Evolutionary conservation across 371 early-diverging fungal genomes (phyloP), one percentile per base, ranked within the genome.

Genomic region (Coemansia sp.): DNA sequence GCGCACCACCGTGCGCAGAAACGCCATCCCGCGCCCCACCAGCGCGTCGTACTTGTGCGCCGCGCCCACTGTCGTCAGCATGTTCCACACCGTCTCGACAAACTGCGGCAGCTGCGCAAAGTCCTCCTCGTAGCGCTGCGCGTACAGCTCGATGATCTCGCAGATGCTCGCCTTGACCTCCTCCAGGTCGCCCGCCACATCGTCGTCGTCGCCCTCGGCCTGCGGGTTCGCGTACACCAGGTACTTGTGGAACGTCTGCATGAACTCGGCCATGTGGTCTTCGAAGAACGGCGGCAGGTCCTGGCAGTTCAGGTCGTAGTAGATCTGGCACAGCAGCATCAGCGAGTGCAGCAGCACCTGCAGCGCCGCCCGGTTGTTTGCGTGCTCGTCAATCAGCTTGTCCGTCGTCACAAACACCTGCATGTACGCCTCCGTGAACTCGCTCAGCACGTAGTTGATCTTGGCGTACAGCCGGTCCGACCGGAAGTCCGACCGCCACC

Each of bases 271-370:
- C 80, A 91, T 84, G 72, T 95, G 83, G 68, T 96, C 95, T 67
- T 96, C 98, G 66, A 97, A 97, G 79, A 92, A 95, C 62, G 92
- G 94, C 11, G 97, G 97, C 44, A 97, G 77, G 81, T 99, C 99
- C 75, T 97, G 97, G 74, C 86, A 93, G 75, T 93, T 97, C 55
- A 96, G 77, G 71, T 88, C 88, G 66, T 91, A 94, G 76, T 85
- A 98, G 49, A 98, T 90, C 77, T 96, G 91, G 61, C 86, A 83
- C 62, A 95, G 65, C 6, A 94, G 82, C 54, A 86, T 78, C 47
- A 98, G 67, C 11, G 89, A 84, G 60, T 91, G 86, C 56, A 93
- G 83, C 43, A 94, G 81, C 11, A 88, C 72, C 34, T 84, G 76
- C 47, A 97, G 79, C 14, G 87, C 88, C 36, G 77, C 72, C 24